phyloP scores from a whole-genome alignment of 805 yeast species.

The Saccharomyces kudriavzevii region DNA sequence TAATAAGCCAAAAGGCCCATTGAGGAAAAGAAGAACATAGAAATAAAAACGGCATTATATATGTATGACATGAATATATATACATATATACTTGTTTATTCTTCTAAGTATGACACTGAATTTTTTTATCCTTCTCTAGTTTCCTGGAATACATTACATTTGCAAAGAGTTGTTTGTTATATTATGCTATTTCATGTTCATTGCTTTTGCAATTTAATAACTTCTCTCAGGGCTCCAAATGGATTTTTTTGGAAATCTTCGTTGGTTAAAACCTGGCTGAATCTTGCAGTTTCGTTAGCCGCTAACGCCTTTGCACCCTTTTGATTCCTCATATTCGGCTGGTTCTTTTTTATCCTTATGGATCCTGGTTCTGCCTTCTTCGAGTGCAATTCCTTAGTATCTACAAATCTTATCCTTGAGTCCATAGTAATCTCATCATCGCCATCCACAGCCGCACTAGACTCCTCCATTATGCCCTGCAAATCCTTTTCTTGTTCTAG shows the following conservation, averaged over 20 bases:
- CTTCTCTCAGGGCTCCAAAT: constrained; percentile 55
- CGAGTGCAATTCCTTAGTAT: constrained; percentile 2
- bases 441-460: constrained; percentile 10
- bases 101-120: neutral
- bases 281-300: constrained; percentile 48
- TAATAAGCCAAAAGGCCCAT: constrained; percentile 65
- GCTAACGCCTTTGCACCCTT: constrained; percentile 49
- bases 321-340: constrained; percentile 49
- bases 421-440: constrained; percentile 9
- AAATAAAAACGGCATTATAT: neutral
- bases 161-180: neutral
- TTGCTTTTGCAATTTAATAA: constrained; percentile 35
- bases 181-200: neutral
- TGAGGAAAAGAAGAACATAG: constrained; percentile 36
- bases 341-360: constrained; percentile 29
- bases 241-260: constrained; percentile 50
- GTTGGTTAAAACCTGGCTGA: constrained; percentile 49
- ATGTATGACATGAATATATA: neutral
- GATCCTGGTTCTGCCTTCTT: constrained; percentile 12
- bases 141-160: neutral
- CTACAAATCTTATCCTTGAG: constrained; percentile 6
- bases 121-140: neutral
- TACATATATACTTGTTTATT: neutral
- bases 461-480: constrained; percentile 10
- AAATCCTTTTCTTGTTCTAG: constrained; percentile 34